A percentile compares a stretch with the other conserved stretches of the same genome.
Conservation (phyloP, 1,139 yeast species). For the Pichia sp. region DNA sequence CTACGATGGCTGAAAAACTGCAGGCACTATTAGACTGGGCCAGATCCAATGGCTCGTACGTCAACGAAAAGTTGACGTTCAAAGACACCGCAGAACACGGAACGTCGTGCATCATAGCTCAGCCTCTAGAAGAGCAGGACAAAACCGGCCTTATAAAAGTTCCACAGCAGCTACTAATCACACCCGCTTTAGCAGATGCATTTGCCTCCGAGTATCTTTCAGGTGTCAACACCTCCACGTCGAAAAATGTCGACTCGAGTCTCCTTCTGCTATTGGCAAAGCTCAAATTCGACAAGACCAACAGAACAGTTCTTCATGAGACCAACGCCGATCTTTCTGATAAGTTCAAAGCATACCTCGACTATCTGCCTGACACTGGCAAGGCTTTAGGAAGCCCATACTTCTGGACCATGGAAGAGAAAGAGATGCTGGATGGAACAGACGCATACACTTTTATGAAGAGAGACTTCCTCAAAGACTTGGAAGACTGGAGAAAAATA, state of each 20-base stretch:
- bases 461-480: conserved; percentile 37
- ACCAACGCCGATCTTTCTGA: conserved; percentile 14
- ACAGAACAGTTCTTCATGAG: conserved; percentile 18
- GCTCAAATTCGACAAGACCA: conserved; percentile 31
- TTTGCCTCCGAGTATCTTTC: conserved; percentile 32
- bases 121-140: conserved; percentile 12
- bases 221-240: conserved; percentile 17
- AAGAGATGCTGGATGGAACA: conserved; percentile 53
- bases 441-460: conserved; percentile 43
- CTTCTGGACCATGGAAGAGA: conserved; percentile 54
- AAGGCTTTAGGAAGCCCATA: conserved; percentile 53
- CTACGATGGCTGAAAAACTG: conserved; percentile 6
- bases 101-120: conserved; percentile 20
- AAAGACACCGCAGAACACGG: conserved; percentile 20
- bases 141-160: conserved; percentile 20
- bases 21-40: conserved; percentile 42
- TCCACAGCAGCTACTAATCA: conserved; percentile 22
- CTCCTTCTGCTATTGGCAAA: conserved; percentile 47
- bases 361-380: conserved; percentile 49
- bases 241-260: conserved; percentile 36
- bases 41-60: conserved; percentile 40
- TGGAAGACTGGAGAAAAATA: conserved; percentile 48
- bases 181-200: conserved; percentile 39
- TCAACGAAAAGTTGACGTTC: conserved; percentile 36
- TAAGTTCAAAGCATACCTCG: conserved; percentile 44